Conservation (phyloP, 2,329 filamentous ascomycete species). For the Ophiostoma sp. region DNA sequence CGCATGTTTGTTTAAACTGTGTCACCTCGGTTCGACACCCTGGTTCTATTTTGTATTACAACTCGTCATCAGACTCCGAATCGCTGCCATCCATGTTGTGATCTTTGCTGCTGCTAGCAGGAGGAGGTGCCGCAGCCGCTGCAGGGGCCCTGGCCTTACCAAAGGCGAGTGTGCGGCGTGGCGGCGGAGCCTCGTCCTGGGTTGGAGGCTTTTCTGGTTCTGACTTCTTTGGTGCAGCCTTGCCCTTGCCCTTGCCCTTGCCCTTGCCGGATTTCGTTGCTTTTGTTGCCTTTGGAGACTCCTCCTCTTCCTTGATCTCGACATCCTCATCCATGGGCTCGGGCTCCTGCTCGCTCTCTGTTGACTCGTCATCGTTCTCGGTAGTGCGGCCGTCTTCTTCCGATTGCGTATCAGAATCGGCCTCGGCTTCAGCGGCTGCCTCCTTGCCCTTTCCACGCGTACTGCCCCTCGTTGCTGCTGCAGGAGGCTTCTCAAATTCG, state of each 20-base stretch:
- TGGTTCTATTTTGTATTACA: constrained; percentile 41
- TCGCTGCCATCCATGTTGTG: constrained; percentile 41
- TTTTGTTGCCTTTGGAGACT: neutral
- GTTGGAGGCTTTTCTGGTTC: neutral
- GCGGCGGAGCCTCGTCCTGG: constrained; percentile 34
- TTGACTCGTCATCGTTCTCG: constrained; percentile 45
- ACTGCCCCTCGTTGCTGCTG: neutral
- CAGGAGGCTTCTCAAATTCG: constrained; percentile 43
- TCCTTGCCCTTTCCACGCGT: neutral
- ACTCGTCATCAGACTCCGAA: constrained; percentile 58
- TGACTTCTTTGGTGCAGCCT: neutral
- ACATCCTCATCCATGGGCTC: constrained; percentile 29
- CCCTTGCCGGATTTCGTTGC: neutral
- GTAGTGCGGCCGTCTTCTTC: constrained; percentile 32
- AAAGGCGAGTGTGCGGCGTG: constrained; percentile 32
- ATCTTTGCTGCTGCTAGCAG: neutral
- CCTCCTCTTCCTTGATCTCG: neutral
- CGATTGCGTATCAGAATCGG: neutral
- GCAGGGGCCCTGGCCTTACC: constrained; percentile 20
- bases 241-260: too few species aligned
- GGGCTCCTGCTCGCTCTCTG: constrained; percentile 45
- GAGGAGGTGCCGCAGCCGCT: constrained; percentile 30
- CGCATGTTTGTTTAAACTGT: neutral
- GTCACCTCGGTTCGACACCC: neutral
- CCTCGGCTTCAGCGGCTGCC: neutral